Base-by-base conservation (phyloP, 805 yeast genomes). In the Pichia paraexigua region DNA sequence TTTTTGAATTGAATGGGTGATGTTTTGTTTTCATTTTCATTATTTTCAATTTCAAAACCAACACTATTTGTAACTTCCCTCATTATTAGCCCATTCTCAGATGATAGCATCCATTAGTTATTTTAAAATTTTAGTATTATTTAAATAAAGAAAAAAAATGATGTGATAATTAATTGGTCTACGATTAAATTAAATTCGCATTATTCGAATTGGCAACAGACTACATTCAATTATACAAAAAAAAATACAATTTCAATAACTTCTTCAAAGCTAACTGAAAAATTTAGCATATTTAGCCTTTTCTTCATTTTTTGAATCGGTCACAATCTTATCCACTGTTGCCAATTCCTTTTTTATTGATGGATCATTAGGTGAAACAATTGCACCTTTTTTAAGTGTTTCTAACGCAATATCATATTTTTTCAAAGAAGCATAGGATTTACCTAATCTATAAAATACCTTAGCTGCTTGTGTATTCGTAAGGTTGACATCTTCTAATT, bases 281-380 rank as follows among this genome's bases (percentile, higher is more conserved):
- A 86, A 85, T 62, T 80, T 84, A 18, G 88, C 75, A 56, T 80
- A 77, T 52, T 73, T 79, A 46, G 75, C 74, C 60, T 73, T 77
- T 53, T 81, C 82, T 17, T 70, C 71, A 41, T 71, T 70, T 60
- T 78, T 82, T 40, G 68, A 65, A 35, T 70, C 66, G 25, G 73
- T 72, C 2, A 79, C 57, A 24, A 71, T 32, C 10, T 59, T 61
- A 54, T 78, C 74, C 0, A 75, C 75, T 13, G 59, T 63, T 30
- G 64, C 64, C 27, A 79, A 59, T 55, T 78, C 85, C 24, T 60
- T 64, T 17, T 61, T 64, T 8, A 85, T 78, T 0, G 67, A 72
- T 18, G 66, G 64, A 61, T 86, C 92, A 2, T 68, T 60, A 15
- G 82, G 79, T 42, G 73, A 71, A 24, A 63, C 49, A 12, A 55